A percentile compares a stretch with the other conserved stretches of the same genome.
Evolutionary conservation across 169 alveolate genomes (phyloP).

Genomic region (Eimeria zaria): DNA sequence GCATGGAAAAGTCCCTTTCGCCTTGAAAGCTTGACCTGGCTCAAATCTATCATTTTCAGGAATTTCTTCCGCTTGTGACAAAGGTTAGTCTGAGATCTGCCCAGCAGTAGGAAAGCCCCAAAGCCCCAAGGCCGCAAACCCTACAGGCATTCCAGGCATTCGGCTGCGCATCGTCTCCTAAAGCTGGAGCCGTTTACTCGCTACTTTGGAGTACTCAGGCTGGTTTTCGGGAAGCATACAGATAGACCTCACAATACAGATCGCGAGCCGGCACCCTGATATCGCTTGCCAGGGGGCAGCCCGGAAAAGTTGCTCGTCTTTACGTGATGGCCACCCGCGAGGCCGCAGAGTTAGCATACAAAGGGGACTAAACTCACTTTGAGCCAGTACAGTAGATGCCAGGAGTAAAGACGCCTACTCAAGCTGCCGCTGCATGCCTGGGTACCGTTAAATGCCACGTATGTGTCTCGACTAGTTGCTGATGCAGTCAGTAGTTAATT

Average conservation of each 20-base stretch:
- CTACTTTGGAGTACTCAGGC: background rate
- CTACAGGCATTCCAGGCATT: background rate
- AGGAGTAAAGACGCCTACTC: background rate
- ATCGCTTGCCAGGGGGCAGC: too few species aligned
- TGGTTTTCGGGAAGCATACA: background rate
- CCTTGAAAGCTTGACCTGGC: background rate
- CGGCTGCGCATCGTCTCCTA: background rate
- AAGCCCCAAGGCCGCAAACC: slow-evolving; percentile 10
- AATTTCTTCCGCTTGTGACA: background rate
- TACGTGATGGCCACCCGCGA: background rate
- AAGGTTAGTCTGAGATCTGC: background rate
- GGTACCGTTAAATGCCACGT: background rate
- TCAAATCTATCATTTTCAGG: background rate
- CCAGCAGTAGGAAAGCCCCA: background rate
- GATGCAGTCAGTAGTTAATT: background rate
- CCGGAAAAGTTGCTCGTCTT: background rate
- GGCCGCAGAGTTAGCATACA: background rate
- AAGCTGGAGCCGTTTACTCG: too few species aligned
- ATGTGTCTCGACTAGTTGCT: background rate
- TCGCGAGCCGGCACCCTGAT: background rate
- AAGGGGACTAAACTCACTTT: background rate
- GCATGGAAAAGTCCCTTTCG: background rate
- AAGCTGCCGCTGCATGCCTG: background rate
- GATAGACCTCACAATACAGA: background rate
- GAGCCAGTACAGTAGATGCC: background rate